Conservation (phyloP, 139 green algal genomes). For the Ettlia oleoabundans region DNA sequence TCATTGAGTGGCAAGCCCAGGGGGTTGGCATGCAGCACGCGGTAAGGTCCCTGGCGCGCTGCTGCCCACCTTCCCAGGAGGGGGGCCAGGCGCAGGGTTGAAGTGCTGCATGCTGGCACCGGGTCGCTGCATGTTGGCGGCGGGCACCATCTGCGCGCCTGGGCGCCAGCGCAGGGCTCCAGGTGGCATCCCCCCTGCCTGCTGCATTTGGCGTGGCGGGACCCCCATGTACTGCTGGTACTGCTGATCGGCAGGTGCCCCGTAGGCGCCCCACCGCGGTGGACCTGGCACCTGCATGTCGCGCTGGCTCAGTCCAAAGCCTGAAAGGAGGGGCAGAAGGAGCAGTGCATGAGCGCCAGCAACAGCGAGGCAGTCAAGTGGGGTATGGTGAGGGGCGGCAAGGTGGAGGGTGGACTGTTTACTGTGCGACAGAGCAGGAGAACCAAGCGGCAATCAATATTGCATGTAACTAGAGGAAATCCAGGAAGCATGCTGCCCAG, state of each 20-base stretch:
- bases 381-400: not conserved
- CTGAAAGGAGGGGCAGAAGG: not conserved
- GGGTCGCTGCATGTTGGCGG: not conserved
- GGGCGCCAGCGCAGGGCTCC: conserved; percentile 4
- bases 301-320: conserved; percentile 31
- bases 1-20: not conserved
- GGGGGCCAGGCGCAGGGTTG: conserved; percentile 29
- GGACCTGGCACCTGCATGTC: conserved; percentile 41
- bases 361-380: not conserved
- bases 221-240: conserved; percentile 23
- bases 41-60: not conserved
- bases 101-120: conserved; percentile 23
- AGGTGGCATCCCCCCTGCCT: not conserved
- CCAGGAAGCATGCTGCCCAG: too few relatives aligned
- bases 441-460: too few relatives aligned
- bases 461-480: too few relatives aligned
- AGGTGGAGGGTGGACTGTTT: too few relatives aligned
- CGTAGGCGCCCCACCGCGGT: conserved; percentile 24
- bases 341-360: not conserved
- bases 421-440: not conserved
- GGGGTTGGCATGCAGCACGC: not conserved
- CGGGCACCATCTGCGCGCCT: not conserved
- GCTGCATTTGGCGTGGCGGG: conserved; percentile 11
- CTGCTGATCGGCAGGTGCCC: conserved; percentile 6
- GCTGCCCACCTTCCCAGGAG: conserved; percentile 33